Base-by-base conservation (phyloP, 306 rosid genomes). In the Cicer arietinum region DNA sequence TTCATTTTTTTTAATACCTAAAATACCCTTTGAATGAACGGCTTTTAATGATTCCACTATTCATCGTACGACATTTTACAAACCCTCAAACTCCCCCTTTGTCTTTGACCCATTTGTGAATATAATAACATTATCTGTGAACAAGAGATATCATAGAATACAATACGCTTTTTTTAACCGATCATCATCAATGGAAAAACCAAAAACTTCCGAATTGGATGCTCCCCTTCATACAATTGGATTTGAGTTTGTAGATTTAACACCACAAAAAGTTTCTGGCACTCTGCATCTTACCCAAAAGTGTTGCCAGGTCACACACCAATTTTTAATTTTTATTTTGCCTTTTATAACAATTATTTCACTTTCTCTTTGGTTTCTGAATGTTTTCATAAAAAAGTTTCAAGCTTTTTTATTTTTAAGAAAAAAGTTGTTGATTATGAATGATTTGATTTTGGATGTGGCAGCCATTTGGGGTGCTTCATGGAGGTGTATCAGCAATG, bases 401-500 rank as follows among this genome's bases (percentile, higher is more conserved):
- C 3, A 25, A 25, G 30, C 30, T 25, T 25, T 25, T 25, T 25
- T 25, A 25, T 25, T 25, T 25, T 25, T 25, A 25, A 25, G 30
- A 2, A 25, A 25, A 30, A 30, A 3, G 35, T 30, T 30, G 35
- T 30, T 30, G 35, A 30, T 0, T 30, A 30, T 30, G 43, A 12
- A 12, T 59, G 5, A 30, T 60, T 12, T 76, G 56, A 67, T 58
- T 63, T 43, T 77, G 62, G 6, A 20, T 25, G 51, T 22, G 11
- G 47, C 85, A 94, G 99, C 97, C 97, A 16, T 94, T 94, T 80
- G 92, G 90, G 86, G 99, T 94, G 82, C 77, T 94, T 47, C 99
- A 94, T 85, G 99, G 99, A 62, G 99, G 99, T 7, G 90, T 92
- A 30, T 94, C 97, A n/a, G 99, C 99, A 5, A 66, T 94, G 87